These are phyloP conservation scores for Teratosphaeria pseudoeucalypti DNA, from an alignment of 2,329 filamentous ascomycete species.

Conservation along the genomic window DNA sequence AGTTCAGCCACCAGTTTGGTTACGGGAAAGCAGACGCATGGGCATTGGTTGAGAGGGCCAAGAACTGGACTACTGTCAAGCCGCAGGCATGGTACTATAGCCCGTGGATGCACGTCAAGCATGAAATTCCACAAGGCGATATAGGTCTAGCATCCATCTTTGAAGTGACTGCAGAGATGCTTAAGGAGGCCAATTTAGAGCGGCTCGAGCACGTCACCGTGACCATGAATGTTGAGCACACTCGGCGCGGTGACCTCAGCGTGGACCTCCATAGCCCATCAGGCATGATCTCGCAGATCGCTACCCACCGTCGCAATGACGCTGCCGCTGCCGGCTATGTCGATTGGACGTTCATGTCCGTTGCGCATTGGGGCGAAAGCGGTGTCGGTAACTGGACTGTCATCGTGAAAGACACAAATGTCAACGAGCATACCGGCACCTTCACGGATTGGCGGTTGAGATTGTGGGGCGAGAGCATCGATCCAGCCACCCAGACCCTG, in stretches of 20 bases:
- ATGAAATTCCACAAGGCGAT: conserved; percentile 74
- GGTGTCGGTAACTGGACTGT: conserved; percentile 86
- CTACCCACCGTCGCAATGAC: conserved; percentile 63
- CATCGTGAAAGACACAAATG: conserved; percentile 70
- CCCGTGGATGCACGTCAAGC: conserved; percentile 84
- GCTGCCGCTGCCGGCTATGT: conserved; percentile 59
- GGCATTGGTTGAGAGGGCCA: conserved; percentile 72
- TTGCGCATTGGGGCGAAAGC: conserved; percentile 89
- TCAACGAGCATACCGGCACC: conserved; percentile 65
- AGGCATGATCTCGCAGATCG: conserved; percentile 73
- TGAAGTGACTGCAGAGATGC: conserved; percentile 69
- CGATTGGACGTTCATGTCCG: conserved; percentile 99
- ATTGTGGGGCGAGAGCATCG: conserved; percentile 82
- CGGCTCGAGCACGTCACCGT: conserved; percentile 90
- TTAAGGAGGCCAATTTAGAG: conserved; percentile 72
- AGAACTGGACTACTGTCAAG: conserved; percentile 78
- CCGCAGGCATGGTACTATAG: conserved; percentile 92
- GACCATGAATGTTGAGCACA: conserved; percentile 92
- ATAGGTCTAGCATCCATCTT: conserved; percentile 70
- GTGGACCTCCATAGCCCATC: conserved; percentile 81
- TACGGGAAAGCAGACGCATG: conserved; percentile 93
- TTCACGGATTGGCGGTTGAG: conserved; percentile 91
- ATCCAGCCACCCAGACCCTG: conserved; percentile 59
- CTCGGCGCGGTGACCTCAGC: conserved; percentile 77
- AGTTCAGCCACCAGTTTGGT: conserved; percentile 89